Percentiles rank a stretch among this genome's conserved stretches.
Conservation (phyloP, 257 asterid species). For the Rauvolfia tetraphylla region DNA sequence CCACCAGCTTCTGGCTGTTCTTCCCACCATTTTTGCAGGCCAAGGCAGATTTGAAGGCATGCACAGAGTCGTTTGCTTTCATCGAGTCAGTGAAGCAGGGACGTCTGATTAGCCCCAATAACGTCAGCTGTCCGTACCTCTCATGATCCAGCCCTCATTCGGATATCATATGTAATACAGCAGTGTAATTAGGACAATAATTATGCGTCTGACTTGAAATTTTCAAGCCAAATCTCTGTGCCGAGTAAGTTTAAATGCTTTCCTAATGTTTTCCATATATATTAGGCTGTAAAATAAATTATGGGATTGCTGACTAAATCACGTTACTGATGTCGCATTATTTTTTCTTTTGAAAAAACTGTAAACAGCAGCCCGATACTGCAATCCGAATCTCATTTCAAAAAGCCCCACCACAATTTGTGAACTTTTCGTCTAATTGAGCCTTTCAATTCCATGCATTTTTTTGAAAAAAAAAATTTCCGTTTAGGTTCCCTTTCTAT, state of each 20-base stretch:
- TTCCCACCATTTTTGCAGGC: conserved; percentile 50
- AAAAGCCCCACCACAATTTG: no score
- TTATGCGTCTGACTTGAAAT: not conserved
- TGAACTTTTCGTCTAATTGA: no score
- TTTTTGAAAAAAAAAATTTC: no score
- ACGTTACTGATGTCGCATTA: no score
- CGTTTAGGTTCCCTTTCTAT: no score
- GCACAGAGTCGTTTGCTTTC: conserved; percentile 54
- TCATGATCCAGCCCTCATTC: not conserved
- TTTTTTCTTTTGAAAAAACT: no score
- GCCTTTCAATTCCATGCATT: no score
- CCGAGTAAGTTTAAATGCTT: not conserved
- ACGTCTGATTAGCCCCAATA: conserved; percentile 36
- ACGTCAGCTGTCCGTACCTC: conserved; percentile 45
- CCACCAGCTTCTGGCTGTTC: conserved; percentile 47
- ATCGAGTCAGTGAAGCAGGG: conserved; percentile 39
- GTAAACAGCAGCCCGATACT: no score
- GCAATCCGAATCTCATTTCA: no score
- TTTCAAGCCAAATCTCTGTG: not conserved
- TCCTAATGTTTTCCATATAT: not conserved
- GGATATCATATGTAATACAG: no score
- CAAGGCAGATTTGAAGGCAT: conserved; percentile 38
- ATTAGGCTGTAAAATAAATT: not conserved
- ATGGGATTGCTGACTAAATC: no score
- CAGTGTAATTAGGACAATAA: not conserved